A percentile compares a stretch with the other conserved stretches of the same genome.
Evolutionary conservation across 345 rosid species (phyloP).

Genomic region (Geranium brycei): DNA sequence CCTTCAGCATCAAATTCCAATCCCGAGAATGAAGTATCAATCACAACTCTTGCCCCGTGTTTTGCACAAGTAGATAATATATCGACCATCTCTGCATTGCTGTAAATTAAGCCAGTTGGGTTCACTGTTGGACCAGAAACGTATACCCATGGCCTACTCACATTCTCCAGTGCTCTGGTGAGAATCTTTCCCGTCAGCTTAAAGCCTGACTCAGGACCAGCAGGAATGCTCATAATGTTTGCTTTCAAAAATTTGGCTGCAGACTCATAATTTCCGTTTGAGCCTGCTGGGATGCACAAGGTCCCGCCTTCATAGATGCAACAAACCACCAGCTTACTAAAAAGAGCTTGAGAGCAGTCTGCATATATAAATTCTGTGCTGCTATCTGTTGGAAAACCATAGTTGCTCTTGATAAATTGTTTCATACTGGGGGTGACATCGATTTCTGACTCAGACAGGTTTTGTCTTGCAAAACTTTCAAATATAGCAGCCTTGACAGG

Average conservation of each 20-base stretch:
- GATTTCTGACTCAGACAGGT: conserved; percentile 67
- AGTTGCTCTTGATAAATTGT: conserved; percentile 44
- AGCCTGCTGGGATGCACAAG: conserved; percentile 73
- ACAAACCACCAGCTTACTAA: conserved; percentile 69
- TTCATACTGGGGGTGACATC: conserved; percentile 64
- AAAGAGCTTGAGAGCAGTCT: conserved; percentile 57
- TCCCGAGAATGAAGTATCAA: conserved; percentile 91
- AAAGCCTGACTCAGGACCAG: conserved; percentile 44
- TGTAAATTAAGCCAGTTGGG: conserved; percentile 76
- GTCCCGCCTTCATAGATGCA: conserved; percentile 83
- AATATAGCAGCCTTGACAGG: conserved; percentile 80
- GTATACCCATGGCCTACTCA: conserved; percentile 76
- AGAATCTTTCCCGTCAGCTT: conserved; percentile 54
- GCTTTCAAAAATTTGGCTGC: conserved; percentile 75
- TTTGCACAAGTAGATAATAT: conserved; percentile 55
- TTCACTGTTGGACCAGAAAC: conserved; percentile 79
- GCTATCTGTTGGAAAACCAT: conserved; percentile 46
- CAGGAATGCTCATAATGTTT: conserved; percentile 36
- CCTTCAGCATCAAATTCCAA: conserved; percentile 48
- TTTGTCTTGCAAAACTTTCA: conserved; percentile 91
- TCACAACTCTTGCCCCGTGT: conserved; percentile 65
- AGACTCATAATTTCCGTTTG: conserved; percentile 70
- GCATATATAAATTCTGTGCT: conserved; percentile 58
- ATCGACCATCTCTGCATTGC: conserved; percentile 52
- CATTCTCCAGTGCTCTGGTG: conserved; percentile 31